A percentile compares a stretch with the other conserved stretches of the same genome.
Conservation (phyloP, 805 yeast species). For the Jamesozyma jinghongensis region DNA sequence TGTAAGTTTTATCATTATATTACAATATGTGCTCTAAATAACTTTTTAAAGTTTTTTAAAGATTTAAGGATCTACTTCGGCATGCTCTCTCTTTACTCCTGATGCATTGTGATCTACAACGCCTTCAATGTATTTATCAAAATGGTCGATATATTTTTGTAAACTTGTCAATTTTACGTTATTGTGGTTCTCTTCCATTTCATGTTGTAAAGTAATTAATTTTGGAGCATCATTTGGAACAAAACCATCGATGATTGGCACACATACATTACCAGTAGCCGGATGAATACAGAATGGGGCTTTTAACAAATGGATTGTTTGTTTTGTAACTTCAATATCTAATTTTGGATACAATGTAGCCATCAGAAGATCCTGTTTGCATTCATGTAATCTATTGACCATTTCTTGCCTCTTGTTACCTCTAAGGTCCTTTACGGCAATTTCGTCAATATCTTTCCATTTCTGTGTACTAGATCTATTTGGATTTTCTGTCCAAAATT, state of each 20-base stretch:
- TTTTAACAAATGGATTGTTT: conserved; percentile 82
- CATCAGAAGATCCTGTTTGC: conserved; percentile 77
- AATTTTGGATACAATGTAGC: conserved; percentile 81
- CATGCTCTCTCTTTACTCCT: conserved; percentile 35
- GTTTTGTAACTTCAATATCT: conserved; percentile 87
- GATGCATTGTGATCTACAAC: conserved; percentile 46
- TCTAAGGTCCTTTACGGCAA: conserved; percentile 33
- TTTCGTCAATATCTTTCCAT: conserved; percentile 67
- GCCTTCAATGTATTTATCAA: conserved; percentile 51
- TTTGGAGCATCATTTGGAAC: conserved; percentile 78
- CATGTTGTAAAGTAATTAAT: conserved; percentile 51
- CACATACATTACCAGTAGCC: conserved; percentile 90
- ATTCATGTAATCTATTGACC: conserved; percentile 41
- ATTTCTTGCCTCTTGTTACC: conserved; percentile 28
- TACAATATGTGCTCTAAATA: too few relatives aligned
- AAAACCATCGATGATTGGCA: conserved; percentile 53
- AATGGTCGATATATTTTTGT: conserved; percentile 59
- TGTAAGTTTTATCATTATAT: too few relatives aligned
- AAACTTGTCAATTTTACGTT: conserved; percentile 51
- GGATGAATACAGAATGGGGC: conserved; percentile 98
- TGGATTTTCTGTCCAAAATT: conserved; percentile 50
- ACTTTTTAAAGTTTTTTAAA: too few relatives aligned
- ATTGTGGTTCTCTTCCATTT: conserved; percentile 45
- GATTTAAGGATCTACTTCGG: conserved; percentile 16
- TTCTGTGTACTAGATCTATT: conserved; percentile 49